phyloP scores from a whole-genome alignment of 495 filamentous ascomycete genomes.

The Haplographium delicatum region DNA sequence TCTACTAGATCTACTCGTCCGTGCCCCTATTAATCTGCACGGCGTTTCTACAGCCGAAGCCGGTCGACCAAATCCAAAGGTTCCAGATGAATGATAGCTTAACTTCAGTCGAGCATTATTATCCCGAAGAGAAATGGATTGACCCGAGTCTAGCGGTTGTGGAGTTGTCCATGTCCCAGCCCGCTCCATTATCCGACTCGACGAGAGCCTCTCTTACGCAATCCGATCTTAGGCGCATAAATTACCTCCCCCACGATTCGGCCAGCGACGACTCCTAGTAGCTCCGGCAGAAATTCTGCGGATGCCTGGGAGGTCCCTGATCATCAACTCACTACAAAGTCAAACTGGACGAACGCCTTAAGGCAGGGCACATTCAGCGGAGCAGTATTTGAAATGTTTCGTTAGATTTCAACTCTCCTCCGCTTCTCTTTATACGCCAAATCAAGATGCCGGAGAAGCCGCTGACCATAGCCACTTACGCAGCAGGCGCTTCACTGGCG shows the following conservation, averaged over 20 bases:
- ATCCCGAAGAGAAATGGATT: too few species aligned
- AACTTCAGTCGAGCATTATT: too few species aligned
- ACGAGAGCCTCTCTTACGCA: too few species aligned
- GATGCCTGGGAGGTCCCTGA: neutral
- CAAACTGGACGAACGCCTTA: neutral
- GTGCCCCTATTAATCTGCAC: too few species aligned
- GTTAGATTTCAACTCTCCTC: neutral
- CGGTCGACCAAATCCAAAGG: too few species aligned
- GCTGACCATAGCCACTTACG: slow-evolving; percentile 83
- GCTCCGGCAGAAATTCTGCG: neutral
- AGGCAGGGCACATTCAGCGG: too few species aligned
- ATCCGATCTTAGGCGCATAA: slow-evolving; percentile 5
- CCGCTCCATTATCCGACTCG: too few species aligned
- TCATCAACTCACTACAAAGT: neutral
- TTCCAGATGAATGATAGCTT: too few species aligned
- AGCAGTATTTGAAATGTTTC: neutral
- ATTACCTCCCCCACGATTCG: slow-evolving; percentile 3
- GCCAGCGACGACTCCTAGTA: neutral
- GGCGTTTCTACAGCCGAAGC: too few species aligned
- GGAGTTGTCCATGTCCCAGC: too few species aligned
- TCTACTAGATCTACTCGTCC: too few species aligned
- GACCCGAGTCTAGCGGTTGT: too few species aligned
- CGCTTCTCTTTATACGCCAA: neutral
- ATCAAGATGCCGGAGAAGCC: slow-evolving; percentile 78
- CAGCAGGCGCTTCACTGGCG: slow-evolving; percentile 90